A percentile compares a stretch with the other conserved stretches of the same genome.
Evolutionary conservation across 2,329 filamentous ascomycete genomes (phyloP).

Genomic region (Thyridium curvatum): DNA sequence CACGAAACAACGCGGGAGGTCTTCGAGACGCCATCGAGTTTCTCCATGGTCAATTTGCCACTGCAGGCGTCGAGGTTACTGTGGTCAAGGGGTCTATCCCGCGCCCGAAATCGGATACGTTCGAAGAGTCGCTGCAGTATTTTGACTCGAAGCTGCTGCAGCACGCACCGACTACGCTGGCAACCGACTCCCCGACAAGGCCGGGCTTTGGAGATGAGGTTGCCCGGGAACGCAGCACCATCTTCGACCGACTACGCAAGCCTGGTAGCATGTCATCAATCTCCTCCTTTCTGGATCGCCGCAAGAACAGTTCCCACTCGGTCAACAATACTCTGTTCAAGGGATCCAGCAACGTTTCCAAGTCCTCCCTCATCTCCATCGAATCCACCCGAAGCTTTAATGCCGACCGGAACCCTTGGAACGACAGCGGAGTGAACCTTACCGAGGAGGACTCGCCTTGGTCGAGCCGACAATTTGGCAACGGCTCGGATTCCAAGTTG

Average conservation of each 20-base stretch:
- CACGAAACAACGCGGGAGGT: slow-evolving; percentile 92
- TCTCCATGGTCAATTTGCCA: slow-evolving; percentile 77
- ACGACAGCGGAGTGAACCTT: slow-evolving; percentile 93
- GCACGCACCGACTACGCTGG: slow-evolving; percentile 74
- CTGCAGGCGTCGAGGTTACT: slow-evolving; percentile 79
- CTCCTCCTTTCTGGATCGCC: slow-evolving; percentile 89
- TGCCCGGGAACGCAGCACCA: slow-evolving; percentile 69
- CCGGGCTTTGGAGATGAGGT: slow-evolving; percentile 77
- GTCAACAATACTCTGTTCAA: slow-evolving; percentile 84
- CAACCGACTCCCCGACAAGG: slow-evolving; percentile 84
- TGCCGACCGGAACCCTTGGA: slow-evolving; percentile 95
- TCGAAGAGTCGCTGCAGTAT: slow-evolving; percentile 93
- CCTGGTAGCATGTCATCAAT: slow-evolving; percentile 92
- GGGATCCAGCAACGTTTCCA: slow-evolving; percentile 83
- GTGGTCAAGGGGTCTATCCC: slow-evolving; percentile 92
- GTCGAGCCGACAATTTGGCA: slow-evolving; percentile 57
- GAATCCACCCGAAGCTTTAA: slow-evolving; percentile 88
- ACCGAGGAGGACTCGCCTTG: slow-evolving; percentile 76
- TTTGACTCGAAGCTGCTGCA: slow-evolving; percentile 97
- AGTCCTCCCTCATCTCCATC: slow-evolving; percentile 91
- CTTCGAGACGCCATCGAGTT: slow-evolving; percentile 96
- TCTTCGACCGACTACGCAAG: slow-evolving; percentile 91
- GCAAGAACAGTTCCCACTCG: slow-evolving; percentile 88
- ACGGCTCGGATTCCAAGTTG: slow-evolving; percentile 58
- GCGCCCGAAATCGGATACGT: slow-evolving; percentile 97